phyloP scores from a whole-genome alignment of 257 asterid species.

The Rehmannia glutinosa region DNA sequence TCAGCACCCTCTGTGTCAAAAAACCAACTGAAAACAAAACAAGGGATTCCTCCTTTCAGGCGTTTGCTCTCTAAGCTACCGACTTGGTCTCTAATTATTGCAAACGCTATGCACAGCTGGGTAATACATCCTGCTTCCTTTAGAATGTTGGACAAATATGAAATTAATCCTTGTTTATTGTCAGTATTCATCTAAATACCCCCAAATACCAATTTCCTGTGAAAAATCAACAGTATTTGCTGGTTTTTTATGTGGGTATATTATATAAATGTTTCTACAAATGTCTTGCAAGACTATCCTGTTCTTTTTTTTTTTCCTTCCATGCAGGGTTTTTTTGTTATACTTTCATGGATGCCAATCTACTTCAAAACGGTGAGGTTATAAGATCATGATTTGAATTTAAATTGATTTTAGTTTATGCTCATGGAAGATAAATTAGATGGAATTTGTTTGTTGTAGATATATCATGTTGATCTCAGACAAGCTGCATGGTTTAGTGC shows the following conservation, averaged over 20 bases:
- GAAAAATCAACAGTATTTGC: neutral
- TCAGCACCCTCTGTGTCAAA: conserved; percentile 30
- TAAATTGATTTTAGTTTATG: neutral
- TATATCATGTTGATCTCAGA: conserved; percentile 85
- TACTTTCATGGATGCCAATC: conserved; percentile 99
- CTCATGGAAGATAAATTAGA: conserved; percentile 9
- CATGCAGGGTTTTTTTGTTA: conserved; percentile 88
- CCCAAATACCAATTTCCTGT: neutral
- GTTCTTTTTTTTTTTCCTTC: conserved; percentile 13
- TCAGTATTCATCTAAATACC: neutral
- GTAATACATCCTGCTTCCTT: conserved; percentile 40
- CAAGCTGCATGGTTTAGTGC: conserved; percentile 99
- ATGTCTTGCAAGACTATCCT: conserved; percentile 12
- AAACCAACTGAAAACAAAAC: conserved; percentile 38
- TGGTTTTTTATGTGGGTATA: conserved; percentile 4
- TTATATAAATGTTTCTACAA: neutral
- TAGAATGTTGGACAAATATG: neutral
- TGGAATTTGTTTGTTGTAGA: conserved; percentile 41
- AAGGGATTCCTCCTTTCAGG: conserved; percentile 73
- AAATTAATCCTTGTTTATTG: neutral
- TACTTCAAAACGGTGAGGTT: conserved; percentile 78
- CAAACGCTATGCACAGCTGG: conserved; percentile 99
- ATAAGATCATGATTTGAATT: neutral
- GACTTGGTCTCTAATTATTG: conserved; percentile 89
- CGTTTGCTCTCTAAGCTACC: conserved; percentile 88